Evolutionary conservation across 2,329 filamentous ascomycete species (phyloP).

Genomic region (Tolypocladium paradoxum): DNA sequence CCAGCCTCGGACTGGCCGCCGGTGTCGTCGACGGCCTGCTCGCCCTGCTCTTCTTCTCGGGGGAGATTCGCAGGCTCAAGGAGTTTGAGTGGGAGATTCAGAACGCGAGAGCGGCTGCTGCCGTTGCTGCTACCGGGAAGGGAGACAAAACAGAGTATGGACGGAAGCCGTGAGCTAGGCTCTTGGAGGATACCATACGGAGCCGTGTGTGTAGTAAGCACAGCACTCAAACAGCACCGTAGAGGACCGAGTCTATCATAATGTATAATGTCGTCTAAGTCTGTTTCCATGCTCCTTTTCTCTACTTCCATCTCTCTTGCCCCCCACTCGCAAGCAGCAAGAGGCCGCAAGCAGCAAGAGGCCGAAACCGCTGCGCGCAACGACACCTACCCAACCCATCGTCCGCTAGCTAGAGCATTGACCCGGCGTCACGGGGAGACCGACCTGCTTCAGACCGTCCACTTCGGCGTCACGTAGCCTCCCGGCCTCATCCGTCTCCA

Average conservation of each 20-base stretch:
- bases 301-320: background rate
- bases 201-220: background rate
- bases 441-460: background rate
- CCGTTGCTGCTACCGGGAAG: slow-evolving; percentile 17
- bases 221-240: background rate
- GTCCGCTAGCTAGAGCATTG: background rate
- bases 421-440: background rate
- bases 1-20: slow-evolving; percentile 63
- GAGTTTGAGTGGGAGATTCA: slow-evolving; percentile 92
- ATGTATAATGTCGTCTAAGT: slow-evolving; percentile 1
- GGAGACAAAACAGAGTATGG: background rate
- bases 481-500: slow-evolving; percentile 48
- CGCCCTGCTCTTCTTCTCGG: slow-evolving; percentile 74
- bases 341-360: background rate
- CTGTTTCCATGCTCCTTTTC: background rate
- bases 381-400: background rate
- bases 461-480: slow-evolving; percentile 14
- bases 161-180: background rate
- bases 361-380: background rate
- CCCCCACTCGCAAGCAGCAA: background rate
- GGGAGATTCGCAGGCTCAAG: slow-evolving; percentile 69
- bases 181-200: background rate
- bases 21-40: slow-evolving; percentile 80
- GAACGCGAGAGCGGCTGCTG: slow-evolving; percentile 46
- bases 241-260: background rate